Base-by-base conservation (phyloP, 495 filamentous ascomycete genomes). In the Penicillium turbatum region DNA sequence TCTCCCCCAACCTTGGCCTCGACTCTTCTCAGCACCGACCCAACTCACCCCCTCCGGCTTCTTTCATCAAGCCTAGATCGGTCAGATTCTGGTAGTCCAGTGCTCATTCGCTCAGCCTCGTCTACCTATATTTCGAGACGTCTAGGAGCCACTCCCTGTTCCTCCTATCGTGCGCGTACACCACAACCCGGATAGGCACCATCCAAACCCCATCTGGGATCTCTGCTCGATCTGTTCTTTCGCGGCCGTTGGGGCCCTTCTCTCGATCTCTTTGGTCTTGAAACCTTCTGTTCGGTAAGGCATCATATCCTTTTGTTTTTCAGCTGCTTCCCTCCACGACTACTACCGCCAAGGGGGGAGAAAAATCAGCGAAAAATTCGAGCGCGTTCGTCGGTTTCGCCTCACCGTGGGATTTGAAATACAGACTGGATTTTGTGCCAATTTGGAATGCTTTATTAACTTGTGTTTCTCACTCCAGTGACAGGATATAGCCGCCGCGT, bases 401-500 rank as follows among this genome's bases (percentile, higher is more conserved):
- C 30, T 59, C 37, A 24, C 13, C 49, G 24, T 29, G 26, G 24
- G 16, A 34, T 59, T 62, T 54, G 48, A 31, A 46, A 53, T 57
- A 36, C 48, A 48, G 51, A 51, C 54, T 55, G 48, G 36, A 49
- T 36, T 47, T 45, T 37, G 48, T 48, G 35, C 52, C 51, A 48
- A 24, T 44, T 4, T 47, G 45, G n/a, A 48, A 55, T 27, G 1
- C 39, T 46, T 62, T 50, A 15, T 54, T 62, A 61, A 69, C 45
- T 8, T 35, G 35, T 39, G 21, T 31, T 48, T 47, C 7, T 47
- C 51, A 26, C 27, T 10, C 41, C 15, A 38, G 38, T 62, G 45
- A 56, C 55, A 75, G 72, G 61, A 57, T 51, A 70, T 73, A 72
- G 55, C 47, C 62, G 62, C 69, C 70, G 69, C 66, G 70, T 70